A percentile compares a stretch with the other conserved stretches of the same genome.
Evolutionary conservation across 192 early-diverging fungal species (phyloP).

Genomic region (Chytriomyces sp.): DNA sequence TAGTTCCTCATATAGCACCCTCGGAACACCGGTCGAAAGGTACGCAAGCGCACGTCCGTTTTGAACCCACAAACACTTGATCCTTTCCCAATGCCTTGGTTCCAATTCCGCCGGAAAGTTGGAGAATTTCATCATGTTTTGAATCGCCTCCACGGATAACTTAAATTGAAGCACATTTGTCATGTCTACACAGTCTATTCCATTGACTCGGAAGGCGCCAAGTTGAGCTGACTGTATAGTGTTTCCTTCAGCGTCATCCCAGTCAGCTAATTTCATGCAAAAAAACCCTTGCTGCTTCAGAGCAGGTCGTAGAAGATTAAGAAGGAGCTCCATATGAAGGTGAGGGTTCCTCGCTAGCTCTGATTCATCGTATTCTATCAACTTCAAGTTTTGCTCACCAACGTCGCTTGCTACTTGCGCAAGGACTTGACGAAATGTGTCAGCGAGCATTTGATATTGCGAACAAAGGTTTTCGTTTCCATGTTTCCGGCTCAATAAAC

Average conservation of each 20-base stretch:
- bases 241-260: neutral
- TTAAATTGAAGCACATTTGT: conserved; percentile 23
- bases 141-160: neutral
- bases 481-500: conserved; percentile 13
- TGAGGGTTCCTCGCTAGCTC: neutral
- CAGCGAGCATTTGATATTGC: conserved; percentile 16
- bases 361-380: conserved; percentile 17
- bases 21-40: neutral
- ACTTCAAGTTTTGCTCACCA: neutral
- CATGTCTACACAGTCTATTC: conserved; percentile 27
- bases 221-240: neutral
- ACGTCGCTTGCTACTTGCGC: neutral
- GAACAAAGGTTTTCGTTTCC: neutral
- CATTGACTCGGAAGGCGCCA: conserved; percentile 17
- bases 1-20: conserved; percentile 25
- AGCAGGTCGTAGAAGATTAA: neutral
- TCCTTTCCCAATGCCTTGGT: neutral
- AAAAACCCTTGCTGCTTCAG: conserved; percentile 7
- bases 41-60: conserved; percentile 22
- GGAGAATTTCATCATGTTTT: conserved; percentile 11
- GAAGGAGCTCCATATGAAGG: neutral
- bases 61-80: conserved; percentile 17
- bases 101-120: neutral
- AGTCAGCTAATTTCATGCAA: neutral
- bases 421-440: conserved; percentile 6